Conservation (phyloP, 2,329 filamentous ascomycete genomes). For the Fusarium sp. region DNA sequence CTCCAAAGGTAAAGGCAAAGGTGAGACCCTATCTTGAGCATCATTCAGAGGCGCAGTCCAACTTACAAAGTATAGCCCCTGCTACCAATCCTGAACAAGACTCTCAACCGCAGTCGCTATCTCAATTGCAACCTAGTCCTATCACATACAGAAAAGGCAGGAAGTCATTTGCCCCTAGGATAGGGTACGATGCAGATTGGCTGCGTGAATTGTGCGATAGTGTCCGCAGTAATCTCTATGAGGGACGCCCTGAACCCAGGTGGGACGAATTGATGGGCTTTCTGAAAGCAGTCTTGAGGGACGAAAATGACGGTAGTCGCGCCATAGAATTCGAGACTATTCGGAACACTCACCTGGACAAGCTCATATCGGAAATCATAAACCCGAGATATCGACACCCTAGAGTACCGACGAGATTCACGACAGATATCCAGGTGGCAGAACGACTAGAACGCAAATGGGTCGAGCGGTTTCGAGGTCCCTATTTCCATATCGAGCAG, state of each 20-base stretch:
- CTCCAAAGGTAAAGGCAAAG: constrained; percentile 17
- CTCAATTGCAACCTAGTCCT: constrained; percentile 1
- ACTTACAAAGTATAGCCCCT: constrained; percentile 36
- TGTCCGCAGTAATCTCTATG: constrained; percentile 52
- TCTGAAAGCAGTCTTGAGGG: constrained; percentile 53
- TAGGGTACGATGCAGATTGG: constrained; percentile 30
- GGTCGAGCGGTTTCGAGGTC: constrained; percentile 57
- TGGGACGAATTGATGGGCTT: constrained; percentile 54
- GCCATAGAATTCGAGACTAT: constrained; percentile 55
- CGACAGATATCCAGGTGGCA: constrained; percentile 51
- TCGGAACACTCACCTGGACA: constrained; percentile 55
- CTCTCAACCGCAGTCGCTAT: background rate
- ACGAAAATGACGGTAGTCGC: constrained; percentile 51
- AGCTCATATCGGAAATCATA: constrained; percentile 57
- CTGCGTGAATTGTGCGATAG: constrained; percentile 57
- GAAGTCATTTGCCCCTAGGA: constrained; percentile 2
- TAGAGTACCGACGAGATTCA: constrained; percentile 47
- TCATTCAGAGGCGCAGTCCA: background rate
- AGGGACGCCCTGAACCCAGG: constrained; percentile 49
- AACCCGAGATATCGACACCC: constrained; percentile 46
- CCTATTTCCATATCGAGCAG: constrained; percentile 60
- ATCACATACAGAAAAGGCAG: constrained; percentile 2
- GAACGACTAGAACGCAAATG: constrained; percentile 57
- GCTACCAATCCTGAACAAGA: constrained; percentile 17
- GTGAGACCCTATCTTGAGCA: constrained; percentile 18